Evolutionary conservation across 257 asterid species (phyloP), one percentile per base, ranked within the genome.

Genomic region (Mitragyna speciosa): DNA sequence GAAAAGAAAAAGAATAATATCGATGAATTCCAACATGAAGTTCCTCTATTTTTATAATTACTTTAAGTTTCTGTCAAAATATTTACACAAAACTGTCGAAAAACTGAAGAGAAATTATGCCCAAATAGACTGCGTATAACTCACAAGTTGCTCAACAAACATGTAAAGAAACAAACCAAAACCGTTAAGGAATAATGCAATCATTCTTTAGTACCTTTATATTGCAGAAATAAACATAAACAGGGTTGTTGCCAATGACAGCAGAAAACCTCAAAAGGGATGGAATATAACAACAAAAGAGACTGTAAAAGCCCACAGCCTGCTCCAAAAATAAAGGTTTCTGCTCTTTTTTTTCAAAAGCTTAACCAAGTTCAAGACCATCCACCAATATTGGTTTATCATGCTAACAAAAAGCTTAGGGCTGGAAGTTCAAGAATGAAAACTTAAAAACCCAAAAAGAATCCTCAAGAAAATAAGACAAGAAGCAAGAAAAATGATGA

Each of bases 381-480:
- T 17, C 48, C 75, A 73, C 65, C 63, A 64, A 82, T 77, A 84
- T 36, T 70, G 74, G 67, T 70, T 28, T 43, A 51, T 67, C 79
- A 48, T 41, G n/a, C 2, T 45, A 84, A 75, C 70, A 30, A 69
- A 78, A 73, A 63, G 3, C 47, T 82, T 63, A 63, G 41, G 64
- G 81, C 68, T 76, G 70, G 66, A 76, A 66, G 70, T 14, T 69
- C 66, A n/a, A 51, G 64, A 63, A 80, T 17, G n/a, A 69, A 73
- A 84, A 28, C 30, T 5, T 45, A 31, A 75, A 0, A 31, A 41
- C 12, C 8, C 19, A n/a, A 45, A 43, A 12, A 63, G 17, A 22
- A 14, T 16, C 54, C 26, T 16, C 26, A 19, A 43, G 64, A 68
- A 49, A 39, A 76, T 41, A 31, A 10, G 54, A 59, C 1, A 48